Conservation (phyloP, 352 stramenopile genomes). For the Phytophthora palmivora region DNA sequence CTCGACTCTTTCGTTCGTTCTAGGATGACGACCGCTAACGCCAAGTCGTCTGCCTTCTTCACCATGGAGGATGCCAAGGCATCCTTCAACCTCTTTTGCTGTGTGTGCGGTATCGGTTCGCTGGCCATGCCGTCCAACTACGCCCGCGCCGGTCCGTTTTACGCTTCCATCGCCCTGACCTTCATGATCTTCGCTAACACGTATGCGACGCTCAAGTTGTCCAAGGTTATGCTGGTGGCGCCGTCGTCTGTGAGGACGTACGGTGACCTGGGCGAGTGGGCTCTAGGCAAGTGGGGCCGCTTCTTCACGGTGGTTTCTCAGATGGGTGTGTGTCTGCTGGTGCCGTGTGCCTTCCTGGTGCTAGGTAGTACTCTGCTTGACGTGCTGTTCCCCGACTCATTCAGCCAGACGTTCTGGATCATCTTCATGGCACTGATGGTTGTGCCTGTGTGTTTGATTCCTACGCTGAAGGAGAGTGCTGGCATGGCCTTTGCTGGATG, state of each 20-base stretch:
- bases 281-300: slow-evolving; percentile 42
- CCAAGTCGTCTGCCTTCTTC: slow-evolving; percentile 45
- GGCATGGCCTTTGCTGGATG: slow-evolving; percentile 50
- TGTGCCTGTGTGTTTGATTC: slow-evolving; percentile 50
- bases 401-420: slow-evolving; percentile 52
- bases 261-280: slow-evolving; percentile 49
- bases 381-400: slow-evolving; percentile 55
- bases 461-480: slow-evolving; percentile 59
- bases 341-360: slow-evolving; percentile 56
- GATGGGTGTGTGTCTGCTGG: slow-evolving; percentile 50
- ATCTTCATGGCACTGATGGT: slow-evolving; percentile 58
- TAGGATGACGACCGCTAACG: too few relatives aligned
- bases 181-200: slow-evolving; percentile 71
- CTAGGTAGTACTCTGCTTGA: slow-evolving; percentile 50
- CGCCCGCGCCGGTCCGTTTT: slow-evolving; percentile 50
- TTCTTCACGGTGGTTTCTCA: slow-evolving; percentile 53
- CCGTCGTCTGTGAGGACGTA: slow-evolving; percentile 61
- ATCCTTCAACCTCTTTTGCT: slow-evolving; percentile 55
- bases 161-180: slow-evolving; percentile 45
- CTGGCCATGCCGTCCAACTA: slow-evolving; percentile 67
- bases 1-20: too few relatives aligned
- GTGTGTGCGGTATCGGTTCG: slow-evolving; percentile 56
- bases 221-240: slow-evolving; percentile 49
- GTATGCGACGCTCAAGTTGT: slow-evolving; percentile 59
- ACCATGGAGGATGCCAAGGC: slow-evolving; percentile 60